These are phyloP conservation scores for Colletotrichum echinochloae DNA, from an alignment of 2,329 filamentous ascomycete genomes.

Conservation along the genomic window DNA sequence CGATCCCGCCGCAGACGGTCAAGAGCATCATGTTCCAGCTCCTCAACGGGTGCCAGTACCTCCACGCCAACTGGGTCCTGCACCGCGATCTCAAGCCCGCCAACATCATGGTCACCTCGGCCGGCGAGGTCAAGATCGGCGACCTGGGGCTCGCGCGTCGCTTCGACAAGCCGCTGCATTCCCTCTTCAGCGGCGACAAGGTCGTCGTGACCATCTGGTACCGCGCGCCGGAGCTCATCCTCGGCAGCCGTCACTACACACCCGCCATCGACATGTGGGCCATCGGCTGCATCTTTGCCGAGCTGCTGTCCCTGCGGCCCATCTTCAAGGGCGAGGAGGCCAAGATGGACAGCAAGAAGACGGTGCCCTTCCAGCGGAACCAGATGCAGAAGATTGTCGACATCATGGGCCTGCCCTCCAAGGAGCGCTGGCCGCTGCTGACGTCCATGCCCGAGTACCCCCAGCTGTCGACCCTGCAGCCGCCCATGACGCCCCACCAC, in stretches of 20 bases:
- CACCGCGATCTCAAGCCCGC: constrained; percentile 97
- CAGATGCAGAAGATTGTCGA: constrained; percentile 99
- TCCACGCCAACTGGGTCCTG: constrained; percentile 96
- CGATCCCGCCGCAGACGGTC: constrained; percentile 88
- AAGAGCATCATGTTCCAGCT: constrained; percentile 97
- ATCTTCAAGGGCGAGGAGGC: constrained; percentile 99
- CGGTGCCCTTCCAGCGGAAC: constrained; percentile 95
- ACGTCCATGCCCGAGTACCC: constrained; percentile 87
- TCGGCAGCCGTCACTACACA: constrained; percentile 95
- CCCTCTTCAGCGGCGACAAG: constrained; percentile 93
- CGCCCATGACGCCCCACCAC: constrained; percentile 61
- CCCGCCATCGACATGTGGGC: constrained; percentile 98
- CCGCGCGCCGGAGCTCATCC: constrained; percentile 90
- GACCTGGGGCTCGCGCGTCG: constrained; percentile 92
- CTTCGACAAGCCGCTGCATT: constrained; percentile 93
- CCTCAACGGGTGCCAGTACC: constrained; percentile 92
- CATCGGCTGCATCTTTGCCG: constrained; percentile 96
- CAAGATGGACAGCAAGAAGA: constrained; percentile 99
- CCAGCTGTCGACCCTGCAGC: constrained; percentile 71
- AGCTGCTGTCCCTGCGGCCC: constrained; percentile 87
- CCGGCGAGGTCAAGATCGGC: constrained; percentile 92
- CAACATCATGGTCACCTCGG: constrained; percentile 97
- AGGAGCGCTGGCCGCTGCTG: constrained; percentile 89
- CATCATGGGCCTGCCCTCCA: constrained; percentile 90
- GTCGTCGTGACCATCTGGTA: constrained; percentile 99